Base-by-base conservation (phyloP, 108 stramenopile genomes). In the Skeletonema tropicum region DNA sequence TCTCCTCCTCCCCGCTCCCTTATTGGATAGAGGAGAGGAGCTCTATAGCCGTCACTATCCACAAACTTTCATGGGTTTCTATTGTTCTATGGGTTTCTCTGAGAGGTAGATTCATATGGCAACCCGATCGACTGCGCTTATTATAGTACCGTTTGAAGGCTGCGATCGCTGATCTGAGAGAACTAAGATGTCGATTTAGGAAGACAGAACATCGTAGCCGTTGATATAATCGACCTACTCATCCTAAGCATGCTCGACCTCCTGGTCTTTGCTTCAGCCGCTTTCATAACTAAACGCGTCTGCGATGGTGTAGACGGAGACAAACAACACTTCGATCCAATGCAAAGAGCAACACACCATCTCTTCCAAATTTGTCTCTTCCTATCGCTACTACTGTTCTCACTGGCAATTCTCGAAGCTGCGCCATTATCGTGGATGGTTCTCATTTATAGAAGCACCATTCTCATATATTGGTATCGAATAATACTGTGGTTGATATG, bases 391-490 rank as follows among this genome's bases (percentile, higher is more conserved):
- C 71, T 73, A 12, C 71, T 89, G 10, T 79, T 89, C 25, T 85
- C 84, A 17, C 57, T 87, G 30, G 78, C 79, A 14, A 74, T 87
- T 11, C 38, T 89, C 6, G 88, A 89, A 60, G 86, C 86, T 7
- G 66, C 80, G 9, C 88, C 88, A 4, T 15, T 52, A 17, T 75
- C 85, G 11, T 81, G 81, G 75, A 64, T 78, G n/a, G 57, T 79
- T 7, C 30, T 83, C 6, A 61, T 89, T 2, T n/a, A 59, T 38
- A 6, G 39, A 2, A 13, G 69, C 17, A 63, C 60, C 33, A 29
- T 38, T 25, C 71, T 82, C 15, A 64, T 77, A 11, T 33, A 21
- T 3, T 67, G 35, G 29, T 82, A 82, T 61, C 38, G 80, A 32
- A 38, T 76, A n/a, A 15, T 76, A 19, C 61, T 82, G 7, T 82